Conservation (phyloP, 2,329 filamentous ascomycete genomes). For the Epichloe scottii region DNA sequence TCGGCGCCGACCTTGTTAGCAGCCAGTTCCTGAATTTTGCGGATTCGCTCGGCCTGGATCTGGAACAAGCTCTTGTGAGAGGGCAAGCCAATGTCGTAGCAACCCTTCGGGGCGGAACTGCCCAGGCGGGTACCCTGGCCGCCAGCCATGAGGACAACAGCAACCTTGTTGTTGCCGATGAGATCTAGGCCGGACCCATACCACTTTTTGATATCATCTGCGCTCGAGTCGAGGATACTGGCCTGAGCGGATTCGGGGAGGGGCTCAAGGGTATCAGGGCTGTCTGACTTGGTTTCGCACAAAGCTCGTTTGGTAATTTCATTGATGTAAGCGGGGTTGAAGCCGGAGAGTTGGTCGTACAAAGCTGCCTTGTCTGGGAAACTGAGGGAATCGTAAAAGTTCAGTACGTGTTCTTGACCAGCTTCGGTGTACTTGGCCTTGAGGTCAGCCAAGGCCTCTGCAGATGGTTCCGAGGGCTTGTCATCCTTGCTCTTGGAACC, state of each 20-base stretch:
- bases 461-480: conserved; percentile 40
- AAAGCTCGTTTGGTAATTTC: conserved; percentile 72
- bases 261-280: conserved; percentile 57
- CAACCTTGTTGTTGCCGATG: conserved; percentile 61
- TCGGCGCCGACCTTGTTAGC: conserved; percentile 47
- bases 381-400: conserved; percentile 70
- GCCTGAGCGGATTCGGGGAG: conserved; percentile 77
- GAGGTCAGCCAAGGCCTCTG: conserved; percentile 55
- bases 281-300: conserved; percentile 56
- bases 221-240: conserved; percentile 79
- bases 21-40: conserved; percentile 72
- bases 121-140: conserved; percentile 91
- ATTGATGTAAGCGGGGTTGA: conserved; percentile 82
- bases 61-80: conserved; percentile 94
- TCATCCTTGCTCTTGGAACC: conserved; percentile 18
- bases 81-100: conserved; percentile 90
- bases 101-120: conserved; percentile 92
- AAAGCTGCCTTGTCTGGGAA: conserved; percentile 62
- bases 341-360: conserved; percentile 67
- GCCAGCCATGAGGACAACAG: conserved; percentile 91
- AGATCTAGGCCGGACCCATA: conserved; percentile 73
- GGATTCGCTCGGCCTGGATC: conserved; percentile 90
- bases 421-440: conserved; percentile 63
- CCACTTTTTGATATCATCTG: conserved; percentile 70
- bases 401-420: conserved; percentile 68